Conservation (phyloP, 345 rosid species). For the Hypericum androsaemum region DNA sequence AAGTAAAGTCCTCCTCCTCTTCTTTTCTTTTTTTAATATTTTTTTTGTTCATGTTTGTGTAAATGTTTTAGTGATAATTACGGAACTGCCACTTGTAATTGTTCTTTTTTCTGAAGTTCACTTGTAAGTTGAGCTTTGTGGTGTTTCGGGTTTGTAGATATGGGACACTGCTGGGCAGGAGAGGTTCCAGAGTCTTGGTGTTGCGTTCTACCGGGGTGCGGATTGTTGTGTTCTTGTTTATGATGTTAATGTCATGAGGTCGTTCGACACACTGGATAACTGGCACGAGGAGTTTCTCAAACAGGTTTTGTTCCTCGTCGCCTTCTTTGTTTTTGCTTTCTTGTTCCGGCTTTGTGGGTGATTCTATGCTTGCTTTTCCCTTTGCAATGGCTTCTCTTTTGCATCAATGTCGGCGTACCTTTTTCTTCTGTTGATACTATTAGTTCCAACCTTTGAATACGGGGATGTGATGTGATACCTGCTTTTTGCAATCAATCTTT, state of each 20-base stretch:
- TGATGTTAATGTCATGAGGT: constrained; percentile 80
- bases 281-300: constrained; percentile 99
- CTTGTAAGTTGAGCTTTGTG: neutral
- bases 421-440: too few species aligned
- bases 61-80: too few species aligned
- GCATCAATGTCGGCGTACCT: too few species aligned
- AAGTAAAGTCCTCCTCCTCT: constrained; percentile 31
- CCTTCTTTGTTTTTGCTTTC: neutral
- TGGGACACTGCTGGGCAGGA: constrained; percentile 99
- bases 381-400: too few species aligned
- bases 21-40: neutral
- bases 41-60: constrained; percentile 1
- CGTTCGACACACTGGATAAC: constrained; percentile 83
- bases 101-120: too few species aligned
- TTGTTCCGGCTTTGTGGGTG: neutral
- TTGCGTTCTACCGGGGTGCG: constrained; percentile 94
- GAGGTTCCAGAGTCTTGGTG: constrained; percentile 92
- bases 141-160: constrained; percentile 37
- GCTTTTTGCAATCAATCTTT: too few species aligned
- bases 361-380: too few species aligned
- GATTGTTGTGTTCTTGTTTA: constrained; percentile 92
- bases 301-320: constrained; percentile 42
- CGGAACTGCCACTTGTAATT: too few species aligned
- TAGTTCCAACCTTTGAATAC: too few species aligned
- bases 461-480: too few species aligned